phyloP scores from a whole-genome alignment of 257 asterid genomes.

The Capsicum baccatum region DNA sequence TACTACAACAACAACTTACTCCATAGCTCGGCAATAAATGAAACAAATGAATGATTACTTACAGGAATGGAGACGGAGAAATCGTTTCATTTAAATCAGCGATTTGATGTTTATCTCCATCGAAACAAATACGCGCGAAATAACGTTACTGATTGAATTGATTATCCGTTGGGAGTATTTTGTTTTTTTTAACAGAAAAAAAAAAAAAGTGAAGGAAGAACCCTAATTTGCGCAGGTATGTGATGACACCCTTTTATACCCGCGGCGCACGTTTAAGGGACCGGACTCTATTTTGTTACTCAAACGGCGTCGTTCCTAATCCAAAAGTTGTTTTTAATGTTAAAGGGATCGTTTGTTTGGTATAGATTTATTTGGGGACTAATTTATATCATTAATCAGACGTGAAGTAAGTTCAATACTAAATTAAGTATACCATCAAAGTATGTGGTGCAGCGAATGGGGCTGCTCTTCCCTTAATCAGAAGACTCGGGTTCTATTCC shows the following conservation, averaged over 20 bases:
- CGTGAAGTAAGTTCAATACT: too few species aligned
- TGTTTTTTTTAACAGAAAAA: too few species aligned
- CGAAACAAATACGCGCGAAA: neutral
- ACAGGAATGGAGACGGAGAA: constrained; percentile 4
- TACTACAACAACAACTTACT: too few species aligned
- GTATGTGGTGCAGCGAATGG: too few species aligned
- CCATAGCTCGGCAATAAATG: too few species aligned
- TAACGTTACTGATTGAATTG: neutral
- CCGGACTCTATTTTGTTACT: neutral
- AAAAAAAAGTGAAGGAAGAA: constrained; percentile 38
- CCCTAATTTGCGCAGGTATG: constrained; percentile 93
- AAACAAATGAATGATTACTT: constrained; percentile 11
- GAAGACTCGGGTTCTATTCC: too few species aligned
- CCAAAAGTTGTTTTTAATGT: neutral
- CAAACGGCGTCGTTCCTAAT: neutral
- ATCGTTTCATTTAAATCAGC: neutral
- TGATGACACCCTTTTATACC: constrained; percentile 33
- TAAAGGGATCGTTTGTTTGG: too few species aligned
- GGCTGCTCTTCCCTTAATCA: too few species aligned
- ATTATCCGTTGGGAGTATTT: constrained; percentile 15
- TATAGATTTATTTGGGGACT: too few species aligned
- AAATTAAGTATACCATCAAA: too few species aligned
- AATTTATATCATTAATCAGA: too few species aligned
- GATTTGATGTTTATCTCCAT: neutral
- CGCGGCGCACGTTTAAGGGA: constrained; percentile 60